These are phyloP conservation scores for Pisolithus albus DNA, from an alignment of 768 basidiomycete genomes.

Conservation along the genomic window DNA sequence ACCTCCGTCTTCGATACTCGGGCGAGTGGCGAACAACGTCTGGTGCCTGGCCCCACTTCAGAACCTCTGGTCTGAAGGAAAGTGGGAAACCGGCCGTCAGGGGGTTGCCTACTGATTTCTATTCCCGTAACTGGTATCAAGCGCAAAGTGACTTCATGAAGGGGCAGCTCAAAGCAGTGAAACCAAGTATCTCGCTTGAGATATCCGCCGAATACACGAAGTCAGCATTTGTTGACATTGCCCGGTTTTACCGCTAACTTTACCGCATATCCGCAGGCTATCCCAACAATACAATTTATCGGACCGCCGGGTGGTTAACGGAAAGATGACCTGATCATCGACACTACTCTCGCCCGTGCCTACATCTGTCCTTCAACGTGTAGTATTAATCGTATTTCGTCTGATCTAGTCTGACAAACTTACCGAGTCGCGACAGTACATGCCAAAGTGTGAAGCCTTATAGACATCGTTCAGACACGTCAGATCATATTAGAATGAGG, in stretches of 20 bases:
- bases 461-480: too few relatives aligned
- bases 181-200: background rate
- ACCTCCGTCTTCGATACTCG: background rate
- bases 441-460: too few relatives aligned
- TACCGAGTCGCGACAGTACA: too few relatives aligned
- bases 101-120: background rate
- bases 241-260: background rate
- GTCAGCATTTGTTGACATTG: background rate
- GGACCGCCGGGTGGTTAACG: background rate
- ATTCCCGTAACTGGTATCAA: background rate
- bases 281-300: background rate
- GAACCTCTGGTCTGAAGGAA: background rate
- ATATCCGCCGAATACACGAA: background rate
- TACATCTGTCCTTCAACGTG: too few relatives aligned
- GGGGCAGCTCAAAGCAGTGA: background rate
- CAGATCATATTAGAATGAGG: too few relatives aligned
- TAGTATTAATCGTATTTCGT: too few relatives aligned
- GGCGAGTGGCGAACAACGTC: background rate
- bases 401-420: too few relatives aligned
- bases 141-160: background rate
- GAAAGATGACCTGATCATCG: background rate
- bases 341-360: too few relatives aligned
- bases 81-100: background rate
- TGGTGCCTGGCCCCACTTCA: background rate
- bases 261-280: background rate